Evolutionary conservation across 768 basidiomycete genomes (phyloP), one percentile per base, ranked within the genome.

Genomic region (Phlegmacium glaucopus): DNA sequence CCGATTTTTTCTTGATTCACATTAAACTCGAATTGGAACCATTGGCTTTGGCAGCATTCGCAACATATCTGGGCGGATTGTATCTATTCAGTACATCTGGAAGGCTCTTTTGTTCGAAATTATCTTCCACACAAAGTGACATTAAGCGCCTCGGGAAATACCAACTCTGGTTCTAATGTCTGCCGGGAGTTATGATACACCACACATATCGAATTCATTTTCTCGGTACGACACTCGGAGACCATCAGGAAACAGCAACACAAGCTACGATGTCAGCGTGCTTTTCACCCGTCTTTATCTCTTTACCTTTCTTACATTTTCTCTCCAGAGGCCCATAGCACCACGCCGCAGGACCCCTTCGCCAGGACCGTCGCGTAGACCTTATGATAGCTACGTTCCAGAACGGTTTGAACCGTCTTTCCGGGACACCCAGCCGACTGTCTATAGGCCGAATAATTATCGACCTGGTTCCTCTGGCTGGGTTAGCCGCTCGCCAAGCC

Each of bases 321-420:
- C 44, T 63, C 43, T 58, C 38, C 51, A 77, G 74, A 58, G 71
- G 41, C 61, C 62, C n/a, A 52, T 59, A 44, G 55, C 61, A 57
- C 50, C 63, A 52, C 74, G 72, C 54, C 74, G 74, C 45, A 72
- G 70, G 53, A 72, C 75, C 36, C 75, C 76, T 37, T 78, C 83
- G 42, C 76, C 80, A 41, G 66, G 68, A 32, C 56, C 76, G 28
- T 63, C 75, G 50, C 67, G 76, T 34, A 68, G 73, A 47, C 56
- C 73, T 22, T 79, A 79, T 54, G 78, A 84, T 55, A 74, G 72
- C 42, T 83, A 82, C 60, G 67, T 70, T 26, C 73, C 77, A 25
- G 61, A 70, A 48, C 68, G 68, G 18, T 55, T 67, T 32, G 63
- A 60, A 17, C 50, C 60, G 9, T 54, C 64, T 39, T 71, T 72